A percentile compares a stretch with the other conserved stretches of the same genome.
phyloP scores from a whole-genome alignment of 441 rosid genomes.

The Populus hybrid region DNA sequence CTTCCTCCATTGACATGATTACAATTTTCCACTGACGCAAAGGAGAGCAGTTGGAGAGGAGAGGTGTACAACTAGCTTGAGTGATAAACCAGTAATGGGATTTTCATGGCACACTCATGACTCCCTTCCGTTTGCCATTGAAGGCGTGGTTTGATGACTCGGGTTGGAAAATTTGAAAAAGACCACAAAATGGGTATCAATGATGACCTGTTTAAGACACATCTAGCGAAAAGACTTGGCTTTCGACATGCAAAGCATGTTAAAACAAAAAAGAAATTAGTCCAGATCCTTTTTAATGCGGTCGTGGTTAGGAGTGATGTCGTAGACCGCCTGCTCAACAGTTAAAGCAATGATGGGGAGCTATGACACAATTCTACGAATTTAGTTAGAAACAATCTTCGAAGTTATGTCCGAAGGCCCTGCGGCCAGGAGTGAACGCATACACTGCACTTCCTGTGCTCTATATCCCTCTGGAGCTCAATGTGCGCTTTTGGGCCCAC shows the following conservation, averaged over 20 bases:
- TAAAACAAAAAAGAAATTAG: no score
- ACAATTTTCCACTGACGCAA: neutral
- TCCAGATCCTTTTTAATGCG: no score
- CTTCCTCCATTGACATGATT: neutral
- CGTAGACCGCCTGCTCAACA: neutral
- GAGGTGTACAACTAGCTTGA: neutral
- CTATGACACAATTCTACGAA: neutral
- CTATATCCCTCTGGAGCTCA: neutral
- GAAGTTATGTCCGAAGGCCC: slow-evolving; percentile 1
- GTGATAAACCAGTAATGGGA: neutral
- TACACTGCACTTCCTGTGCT: neutral
- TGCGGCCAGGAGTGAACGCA: neutral
- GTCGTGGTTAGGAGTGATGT: neutral
- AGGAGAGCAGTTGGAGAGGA: neutral
- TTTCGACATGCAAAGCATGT: no score
- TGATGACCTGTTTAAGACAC: neutral
- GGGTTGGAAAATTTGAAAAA: no score
- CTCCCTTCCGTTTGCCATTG: neutral
- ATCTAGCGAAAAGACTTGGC: no score
- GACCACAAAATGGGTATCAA: neutral
- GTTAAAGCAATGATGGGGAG: neutral
- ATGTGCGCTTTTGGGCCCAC: neutral
- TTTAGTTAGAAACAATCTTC: neutral
- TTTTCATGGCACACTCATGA: neutral
- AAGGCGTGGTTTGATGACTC: neutral